Base-by-base conservation (phyloP, 1,284 basidiomycete species). In the Grifola frondosa region DNA sequence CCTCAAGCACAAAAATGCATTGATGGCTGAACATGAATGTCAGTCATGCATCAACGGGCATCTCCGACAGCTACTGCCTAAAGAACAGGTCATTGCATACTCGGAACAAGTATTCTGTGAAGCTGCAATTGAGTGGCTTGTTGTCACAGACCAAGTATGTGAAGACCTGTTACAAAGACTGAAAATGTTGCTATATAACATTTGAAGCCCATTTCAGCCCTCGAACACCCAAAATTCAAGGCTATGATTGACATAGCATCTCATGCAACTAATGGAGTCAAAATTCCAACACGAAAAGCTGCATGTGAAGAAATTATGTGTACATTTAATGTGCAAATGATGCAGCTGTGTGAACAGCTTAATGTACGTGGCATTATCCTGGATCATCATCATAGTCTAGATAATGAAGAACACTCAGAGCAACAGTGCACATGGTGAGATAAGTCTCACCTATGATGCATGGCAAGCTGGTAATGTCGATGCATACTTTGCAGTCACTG, bases 401-500 rank as follows among this genome's bases (percentile, higher is more conserved):
- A 32, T 26, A 10, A 6, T 21, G 16, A 8, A 30, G 15, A 26
- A 17, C 12, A 11, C 8, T 23, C 42, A 67, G 64, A 56, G 59
- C 37, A 33, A 49, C n/a, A 30, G 37, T 21, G 61, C 62, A 6
- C 52, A 40, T 13, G 65, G 66, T 3, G 32, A 51, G 20, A 52
- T 69, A 22, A 64, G 54, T 33, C 30, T 67, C 4, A 69, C 66
- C 2, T 64, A 57, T 53, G 65, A 72, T 49, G 61, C 60, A 17
- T 72, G 68, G 68, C 63, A 65, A 39, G 69, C 68, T 9, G 44
- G 40, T 10, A 71, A 70, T 50, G 40, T 49, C 0, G 66, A 70
- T 37, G 54, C 52, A 1, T 70, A 70, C 33, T 66, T 64, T 49
- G 60, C 59, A 4, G 62, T 64, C 5, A 67, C 62, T 6, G 64